Evolutionary conservation across 2,329 filamentous ascomycete genomes (phyloP), one percentile per base, ranked within the genome.

Genomic region (Fusarium decemcellulare): DNA sequence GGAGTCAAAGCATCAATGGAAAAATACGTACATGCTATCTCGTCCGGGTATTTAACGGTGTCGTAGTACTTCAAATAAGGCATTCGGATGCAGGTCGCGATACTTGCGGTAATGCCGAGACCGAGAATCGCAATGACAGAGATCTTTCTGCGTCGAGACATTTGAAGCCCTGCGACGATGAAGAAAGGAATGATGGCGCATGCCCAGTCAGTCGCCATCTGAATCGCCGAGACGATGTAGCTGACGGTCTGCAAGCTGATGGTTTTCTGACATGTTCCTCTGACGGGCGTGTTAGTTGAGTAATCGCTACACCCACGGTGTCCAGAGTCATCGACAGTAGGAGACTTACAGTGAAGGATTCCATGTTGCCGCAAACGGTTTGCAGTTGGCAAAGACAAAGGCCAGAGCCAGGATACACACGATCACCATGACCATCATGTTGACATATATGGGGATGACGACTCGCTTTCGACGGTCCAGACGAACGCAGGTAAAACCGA

Each of bases 21-120:
- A 0, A 2, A 2, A 8, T 3, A 39, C 46, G 0, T 15, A 65
- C 62, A 65, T 2, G 47, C 62, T 2, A 36, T 65, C 6, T 64
- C 61, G 7, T 59, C 15, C 0, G 62, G 62, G 10, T 65, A 65
- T 14, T 53, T 65, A 2, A 11, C 32, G 2, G 14, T 8, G 6
- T 65, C 42, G 8, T 65, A 65, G 16, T 65, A 65, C 2, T 65
- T 65, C 1, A 65, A 12, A 14, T 65, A 65, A 0, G 62, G 62
- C 60, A 65, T 64, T 1, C 60, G 47, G 3, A 65, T n/a, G 4
- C 62, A 65, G 0, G 60, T 65, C 27, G 3, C 32, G 23, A 14
- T 14, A 15, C 37, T 39, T 39, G 37, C 37, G 37, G 15, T 14
- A 39, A 39, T 39, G 14, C 37, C 37, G 37, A 39, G 37, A 14